Base-by-base conservation (phyloP, 257 asterid species). In the Craterostigma plantagineum region DNA sequence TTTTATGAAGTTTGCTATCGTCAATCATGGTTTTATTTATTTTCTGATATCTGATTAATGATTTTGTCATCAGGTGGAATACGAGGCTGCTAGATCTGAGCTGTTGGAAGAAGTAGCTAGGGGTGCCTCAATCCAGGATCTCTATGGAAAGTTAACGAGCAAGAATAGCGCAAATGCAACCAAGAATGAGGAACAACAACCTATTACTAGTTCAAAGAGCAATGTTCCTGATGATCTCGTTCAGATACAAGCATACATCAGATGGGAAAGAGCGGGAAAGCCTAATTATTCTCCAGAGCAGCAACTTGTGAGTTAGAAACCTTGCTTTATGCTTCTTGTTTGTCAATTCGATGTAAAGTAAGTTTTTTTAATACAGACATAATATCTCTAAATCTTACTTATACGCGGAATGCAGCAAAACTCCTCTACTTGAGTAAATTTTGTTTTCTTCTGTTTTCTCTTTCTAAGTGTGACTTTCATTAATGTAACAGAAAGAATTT, bases 251-350 rank as follows among this genome's bases (percentile, higher is more conserved):
- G 68, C 96, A 46, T 85, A 52, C 57, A 59, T 70, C 59, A 56
- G 92, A 56, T 81, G 94, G 94, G 96, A 85, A 73, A 77, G 53
- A 77, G 86, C 91, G 43, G 96, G 92, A 55, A 85, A 70, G 63
- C 96, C 91, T 42, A 75, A 66, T 68, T 77, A 66, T 58, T 71
- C 96, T 58, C 69, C 74, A 9, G 83, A 70, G 49, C 68, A 75
- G 59, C 94, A 85, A 56, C 81, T 67, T 58, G 96, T 85, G 75
- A 70, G 33, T 47, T 42, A 62, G 43, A 5, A 52, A 52, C 35
- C 58, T 63, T n/a, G 46, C n/a, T 13, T 3, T 14, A 42, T 56
- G 49, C 46, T 34, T 51, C 33, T 18, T 27, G 36, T 36, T 23
- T 50, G 33, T 40, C 35, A 16, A 48, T 34, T 51, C 45, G 34